Percentiles rank a stretch among this genome's conserved stretches.
Conservation (phyloP, 306 rosid genomes). For the Fragaria iinumae region DNA sequence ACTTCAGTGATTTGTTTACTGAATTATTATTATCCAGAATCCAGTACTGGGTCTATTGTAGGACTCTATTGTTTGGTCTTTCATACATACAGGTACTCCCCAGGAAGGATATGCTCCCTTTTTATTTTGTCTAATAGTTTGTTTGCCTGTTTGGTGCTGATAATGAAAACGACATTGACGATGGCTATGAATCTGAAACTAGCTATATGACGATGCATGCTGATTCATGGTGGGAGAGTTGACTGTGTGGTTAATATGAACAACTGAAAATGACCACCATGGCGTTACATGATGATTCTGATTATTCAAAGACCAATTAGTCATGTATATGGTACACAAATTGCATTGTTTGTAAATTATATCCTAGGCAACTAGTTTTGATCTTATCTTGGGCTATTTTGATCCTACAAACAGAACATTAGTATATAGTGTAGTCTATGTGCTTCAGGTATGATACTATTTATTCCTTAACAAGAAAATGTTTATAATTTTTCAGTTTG, state of each 20-base stretch:
- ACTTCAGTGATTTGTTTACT: background rate
- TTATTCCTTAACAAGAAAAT: background rate
- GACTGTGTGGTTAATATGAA: slow-evolving; percentile 22
- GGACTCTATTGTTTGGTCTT: background rate
- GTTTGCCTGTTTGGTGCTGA: slow-evolving; percentile 14
- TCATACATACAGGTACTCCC: background rate
- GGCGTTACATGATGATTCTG: slow-evolving; percentile 12
- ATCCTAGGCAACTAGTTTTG: background rate
- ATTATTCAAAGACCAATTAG: slow-evolving; percentile 23
- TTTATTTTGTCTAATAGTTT: background rate
- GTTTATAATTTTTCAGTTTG: no score
- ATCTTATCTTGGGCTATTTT: background rate
- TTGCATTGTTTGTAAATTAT: background rate
- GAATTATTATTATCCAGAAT: background rate
- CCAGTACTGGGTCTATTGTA: background rate
- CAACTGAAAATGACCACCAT: slow-evolving; percentile 34
- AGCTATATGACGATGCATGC: background rate
- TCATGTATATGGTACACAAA: slow-evolving; percentile 21
- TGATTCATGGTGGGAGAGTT: slow-evolving; percentile 11
- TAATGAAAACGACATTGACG: slow-evolving; percentile 35
- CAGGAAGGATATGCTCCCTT: background rate
- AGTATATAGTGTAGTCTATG: background rate
- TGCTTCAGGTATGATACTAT: background rate
- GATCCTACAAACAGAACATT: background rate
- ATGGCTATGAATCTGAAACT: slow-evolving; percentile 14